These are phyloP conservation scores for Xylaria castorea DNA, from an alignment of 495 filamentous ascomycete genomes.

Conservation along the genomic window DNA sequence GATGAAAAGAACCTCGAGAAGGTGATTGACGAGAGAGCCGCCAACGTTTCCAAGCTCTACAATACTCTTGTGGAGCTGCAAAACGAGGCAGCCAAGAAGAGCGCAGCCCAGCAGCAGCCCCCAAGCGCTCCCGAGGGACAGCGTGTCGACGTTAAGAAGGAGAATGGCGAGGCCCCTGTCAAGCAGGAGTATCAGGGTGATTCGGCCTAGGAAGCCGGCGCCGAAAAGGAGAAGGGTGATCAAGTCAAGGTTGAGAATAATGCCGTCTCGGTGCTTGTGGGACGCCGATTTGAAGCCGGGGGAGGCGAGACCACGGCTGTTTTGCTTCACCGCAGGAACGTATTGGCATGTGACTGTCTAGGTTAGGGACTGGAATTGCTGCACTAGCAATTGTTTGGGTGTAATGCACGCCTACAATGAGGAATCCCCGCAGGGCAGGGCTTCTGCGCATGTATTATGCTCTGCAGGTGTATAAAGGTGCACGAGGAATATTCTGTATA, in stretches of 20 bases:
- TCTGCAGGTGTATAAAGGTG: neutral
- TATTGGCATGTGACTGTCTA: neutral
- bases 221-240: neutral
- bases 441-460: neutral
- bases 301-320: neutral
- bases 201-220: neutral
- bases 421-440: neutral
- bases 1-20: slow-evolving; percentile 35
- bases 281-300: neutral
- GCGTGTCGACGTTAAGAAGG: neutral
- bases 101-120: slow-evolving; percentile 12
- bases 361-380: neutral
- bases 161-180: neutral
- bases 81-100: neutral
- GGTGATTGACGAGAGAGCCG: slow-evolving; percentile 32
- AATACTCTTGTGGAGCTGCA: slow-evolving; percentile 12
- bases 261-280: neutral
- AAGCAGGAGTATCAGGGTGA: neutral
- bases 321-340: neutral
- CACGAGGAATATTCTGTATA: neutral
- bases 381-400: neutral
- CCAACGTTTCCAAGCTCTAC: slow-evolving; percentile 22
- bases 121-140: neutral
- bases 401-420: neutral
- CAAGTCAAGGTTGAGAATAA: neutral